Evolutionary conservation across 805 yeast species (phyloP).

Genomic region (Candida ipomoeae): DNA sequence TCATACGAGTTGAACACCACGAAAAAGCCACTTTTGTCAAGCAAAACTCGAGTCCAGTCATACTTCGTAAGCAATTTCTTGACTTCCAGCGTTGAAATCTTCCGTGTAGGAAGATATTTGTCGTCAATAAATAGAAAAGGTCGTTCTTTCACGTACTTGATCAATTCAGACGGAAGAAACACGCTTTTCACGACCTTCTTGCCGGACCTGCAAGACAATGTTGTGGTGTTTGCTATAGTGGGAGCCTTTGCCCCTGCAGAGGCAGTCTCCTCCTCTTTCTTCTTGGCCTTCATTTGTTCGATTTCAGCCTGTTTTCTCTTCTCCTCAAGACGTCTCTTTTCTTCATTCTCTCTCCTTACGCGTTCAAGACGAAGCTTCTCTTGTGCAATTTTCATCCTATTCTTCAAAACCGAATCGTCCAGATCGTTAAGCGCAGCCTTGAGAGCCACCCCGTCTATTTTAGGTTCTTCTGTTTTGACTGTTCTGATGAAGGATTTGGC

Average conservation of each 20-base stretch:
- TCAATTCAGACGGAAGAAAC: slow-evolving; percentile 47
- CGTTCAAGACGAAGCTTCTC: slow-evolving; percentile 24
- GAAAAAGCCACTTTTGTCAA: slow-evolving; percentile 64
- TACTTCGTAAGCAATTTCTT: slow-evolving; percentile 55
- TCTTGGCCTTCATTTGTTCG: slow-evolving; percentile 1
- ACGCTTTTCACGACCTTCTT: slow-evolving; percentile 31
- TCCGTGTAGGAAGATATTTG: slow-evolving; percentile 44
- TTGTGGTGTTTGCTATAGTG: slow-evolving; percentile 32
- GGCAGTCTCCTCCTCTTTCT: slow-evolving; percentile 1
- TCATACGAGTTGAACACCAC: slow-evolving; percentile 58
- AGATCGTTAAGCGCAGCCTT: slow-evolving; percentile 50
- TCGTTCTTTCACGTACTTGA: slow-evolving; percentile 47
- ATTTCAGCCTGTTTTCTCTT: not conserved
- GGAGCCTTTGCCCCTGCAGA: not conserved
- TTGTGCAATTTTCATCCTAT: slow-evolving; percentile 27
- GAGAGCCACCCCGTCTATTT: slow-evolving; percentile 50
- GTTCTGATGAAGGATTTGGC: slow-evolving; percentile 31
- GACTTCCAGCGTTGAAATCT: slow-evolving; percentile 52
- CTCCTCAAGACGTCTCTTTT: slow-evolving; percentile 1
- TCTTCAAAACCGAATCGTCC: slow-evolving; percentile 34
- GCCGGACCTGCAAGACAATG: slow-evolving; percentile 28
- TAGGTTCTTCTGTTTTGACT: slow-evolving; percentile 26
- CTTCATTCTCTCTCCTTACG: slow-evolving; percentile 22
- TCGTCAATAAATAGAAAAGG: slow-evolving; percentile 56
- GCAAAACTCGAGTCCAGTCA: slow-evolving; percentile 61